These are phyloP conservation scores for Candida succiphila DNA, from an alignment of 805 yeast genomes.

Conservation along the genomic window DNA sequence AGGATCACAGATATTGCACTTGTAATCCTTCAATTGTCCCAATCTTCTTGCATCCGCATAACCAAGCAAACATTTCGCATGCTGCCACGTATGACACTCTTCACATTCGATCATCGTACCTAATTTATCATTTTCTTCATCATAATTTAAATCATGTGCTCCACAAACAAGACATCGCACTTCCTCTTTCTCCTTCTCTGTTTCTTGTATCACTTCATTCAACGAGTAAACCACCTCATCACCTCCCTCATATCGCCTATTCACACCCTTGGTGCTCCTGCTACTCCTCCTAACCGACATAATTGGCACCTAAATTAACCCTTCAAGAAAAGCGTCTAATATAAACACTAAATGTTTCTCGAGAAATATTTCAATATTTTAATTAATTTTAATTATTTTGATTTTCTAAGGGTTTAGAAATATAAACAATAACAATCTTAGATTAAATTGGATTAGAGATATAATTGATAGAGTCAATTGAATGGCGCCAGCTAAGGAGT, in stretches of 20 bases:
- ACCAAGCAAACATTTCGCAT: slow-evolving; percentile 51
- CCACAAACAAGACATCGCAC: slow-evolving; percentile 59
- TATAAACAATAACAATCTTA: too few species aligned
- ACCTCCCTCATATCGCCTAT: slow-evolving; percentile 3
- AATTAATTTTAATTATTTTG: too few species aligned
- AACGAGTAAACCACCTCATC: slow-evolving; percentile 4
- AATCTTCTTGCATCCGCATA: slow-evolving; percentile 23
- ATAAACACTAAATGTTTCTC: too few species aligned
- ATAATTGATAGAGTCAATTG: too few species aligned
- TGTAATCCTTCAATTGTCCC: slow-evolving; percentile 41
- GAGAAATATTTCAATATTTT: too few species aligned
- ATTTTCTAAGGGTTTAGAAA: too few species aligned
- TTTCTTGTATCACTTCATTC: slow-evolving; percentile 16
- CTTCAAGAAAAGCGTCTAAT: too few species aligned
- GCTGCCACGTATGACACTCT: slow-evolving; percentile 64
- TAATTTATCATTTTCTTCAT: slow-evolving; percentile 42
- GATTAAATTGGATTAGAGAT: too few species aligned
- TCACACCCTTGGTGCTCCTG: slow-evolving; percentile 5
- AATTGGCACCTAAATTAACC: not conserved
- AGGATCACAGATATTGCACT: slow-evolving; percentile 47
- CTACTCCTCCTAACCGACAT: not conserved
- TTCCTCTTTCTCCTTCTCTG: slow-evolving; percentile 21
- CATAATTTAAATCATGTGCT: slow-evolving; percentile 44
- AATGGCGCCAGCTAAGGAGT: slow-evolving; percentile 27
- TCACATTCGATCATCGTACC: slow-evolving; percentile 64